Percentiles rank a stretch among this genome's conserved stretches.
Evolutionary conservation across 2,329 filamentous ascomycete genomes (phyloP).

Genomic region (Diaporthe humulicola): DNA sequence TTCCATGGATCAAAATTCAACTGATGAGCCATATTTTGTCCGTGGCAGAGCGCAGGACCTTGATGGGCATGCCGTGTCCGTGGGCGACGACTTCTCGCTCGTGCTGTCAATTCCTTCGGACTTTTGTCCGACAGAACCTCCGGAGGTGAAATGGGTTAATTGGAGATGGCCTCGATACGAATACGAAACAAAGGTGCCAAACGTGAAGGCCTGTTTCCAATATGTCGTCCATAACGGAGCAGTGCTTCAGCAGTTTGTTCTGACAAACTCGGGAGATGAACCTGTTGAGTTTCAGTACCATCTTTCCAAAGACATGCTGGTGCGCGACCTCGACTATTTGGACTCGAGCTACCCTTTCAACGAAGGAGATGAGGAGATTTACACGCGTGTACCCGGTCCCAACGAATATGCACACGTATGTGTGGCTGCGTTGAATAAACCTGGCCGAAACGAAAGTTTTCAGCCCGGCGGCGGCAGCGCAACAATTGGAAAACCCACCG

Average conservation of each 20-base stretch:
- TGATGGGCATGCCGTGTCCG: no score
- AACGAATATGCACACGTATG: constrained; percentile 4
- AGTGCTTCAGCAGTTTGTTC: constrained; percentile 17
- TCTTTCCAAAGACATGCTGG: background rate
- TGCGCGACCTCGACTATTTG: constrained; percentile 22
- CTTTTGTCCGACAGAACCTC: background rate
- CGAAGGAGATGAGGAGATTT: background rate
- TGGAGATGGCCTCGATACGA: constrained; percentile 34
- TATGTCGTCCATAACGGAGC: constrained; percentile 12
- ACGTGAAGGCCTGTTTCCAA: background rate
- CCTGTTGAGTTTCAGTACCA: background rate
- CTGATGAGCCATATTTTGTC: background rate
- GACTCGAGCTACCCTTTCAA: background rate
- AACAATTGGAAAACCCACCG: no score
- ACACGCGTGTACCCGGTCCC: background rate
- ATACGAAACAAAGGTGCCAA: background rate
- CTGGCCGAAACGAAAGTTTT: background rate
- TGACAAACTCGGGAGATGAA: background rate
- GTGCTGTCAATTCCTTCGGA: background rate
- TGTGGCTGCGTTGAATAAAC: background rate
- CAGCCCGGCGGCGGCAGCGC: no score
- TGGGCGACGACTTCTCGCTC: background rate
- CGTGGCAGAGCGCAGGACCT: no score
- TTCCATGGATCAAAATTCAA: background rate
- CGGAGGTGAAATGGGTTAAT: constrained; percentile 22